These are phyloP conservation scores for Colletotrichum higginsianum DNA, from an alignment of 2,329 filamentous ascomycete species.

Conservation along the genomic window DNA sequence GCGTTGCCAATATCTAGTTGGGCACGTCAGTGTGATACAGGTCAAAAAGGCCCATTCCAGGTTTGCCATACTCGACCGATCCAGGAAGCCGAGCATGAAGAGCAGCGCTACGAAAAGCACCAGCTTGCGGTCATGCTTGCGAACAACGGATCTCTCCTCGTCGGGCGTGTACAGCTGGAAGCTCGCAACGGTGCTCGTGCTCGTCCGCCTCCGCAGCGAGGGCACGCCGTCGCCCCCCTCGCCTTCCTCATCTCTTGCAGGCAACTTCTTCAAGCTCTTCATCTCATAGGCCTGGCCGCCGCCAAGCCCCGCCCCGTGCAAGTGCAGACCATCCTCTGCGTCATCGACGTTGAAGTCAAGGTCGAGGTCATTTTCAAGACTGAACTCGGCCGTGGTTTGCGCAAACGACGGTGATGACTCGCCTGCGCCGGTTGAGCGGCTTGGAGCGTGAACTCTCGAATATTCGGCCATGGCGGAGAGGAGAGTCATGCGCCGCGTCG, in stretches of 20 bases:
- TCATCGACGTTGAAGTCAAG: constrained; percentile 43
- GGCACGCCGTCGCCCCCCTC: constrained; percentile 51
- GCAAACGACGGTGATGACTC: constrained; percentile 55
- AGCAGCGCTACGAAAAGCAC: constrained; percentile 86
- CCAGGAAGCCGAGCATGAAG: constrained; percentile 88
- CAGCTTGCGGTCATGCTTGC: constrained; percentile 82
- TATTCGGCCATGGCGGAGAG: constrained; percentile 25
- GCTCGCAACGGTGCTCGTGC: constrained; percentile 53
- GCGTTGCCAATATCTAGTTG: constrained; percentile 74
- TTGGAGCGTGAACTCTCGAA: constrained; percentile 11
- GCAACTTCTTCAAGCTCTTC: constrained; percentile 26
- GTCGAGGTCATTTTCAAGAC: constrained; percentile 54
- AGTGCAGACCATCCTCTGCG: constrained; percentile 47
- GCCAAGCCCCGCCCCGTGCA: constrained; percentile 46
- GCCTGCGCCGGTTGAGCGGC: constrained; percentile 28
- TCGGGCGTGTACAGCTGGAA: constrained; percentile 68
- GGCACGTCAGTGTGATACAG: constrained; percentile 9
- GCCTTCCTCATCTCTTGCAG: constrained; percentile 47
- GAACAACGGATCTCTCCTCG: constrained; percentile 80
- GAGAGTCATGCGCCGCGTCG: constrained; percentile 11
- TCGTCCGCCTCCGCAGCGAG: constrained; percentile 44
- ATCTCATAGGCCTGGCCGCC: constrained; percentile 54
- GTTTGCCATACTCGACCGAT: constrained; percentile 79
- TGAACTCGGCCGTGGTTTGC: constrained; percentile 56
- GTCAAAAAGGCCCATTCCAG: not conserved